Base-by-base conservation (phyloP, 192 early-diverging fungal genomes). In the Backusella parvicylindrica region DNA sequence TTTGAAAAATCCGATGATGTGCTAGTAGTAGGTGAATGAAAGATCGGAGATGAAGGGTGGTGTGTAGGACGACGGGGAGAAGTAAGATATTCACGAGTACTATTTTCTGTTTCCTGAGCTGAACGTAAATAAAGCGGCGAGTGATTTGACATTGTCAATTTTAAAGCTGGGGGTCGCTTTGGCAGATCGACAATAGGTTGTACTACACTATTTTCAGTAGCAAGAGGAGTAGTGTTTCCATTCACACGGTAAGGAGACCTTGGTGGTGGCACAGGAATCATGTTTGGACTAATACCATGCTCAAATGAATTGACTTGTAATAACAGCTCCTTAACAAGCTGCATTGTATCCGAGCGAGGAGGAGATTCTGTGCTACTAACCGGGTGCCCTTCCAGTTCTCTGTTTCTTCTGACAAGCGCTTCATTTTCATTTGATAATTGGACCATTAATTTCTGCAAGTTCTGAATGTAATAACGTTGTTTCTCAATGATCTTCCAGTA, bases 401-500 rank as follows among this genome's bases (percentile, higher is more conserved):
- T 40, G 15, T 70, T 70, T 43, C 21, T 70, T 47, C 47, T 41
- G 15, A 30, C 6, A n/a, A 86, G 69, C 12, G 79, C 73, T 63
- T 87, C 86, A 38, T 83, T 73, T 31, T 84, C 84, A 12, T 80
- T 56, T 0, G 75, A 66, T 23, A 87, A 26, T 37, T 81, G 76
- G 28, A 79, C 50, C 16, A 83, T 68, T 26, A 87, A 83, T 73
- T 90, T 92, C 85, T 95, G 93, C 71, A 98, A 84, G 64, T 92
- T 92, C 64, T 94, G 91, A 71, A 98, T 96, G 47, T 95, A 92
- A 38, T 83, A 79, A 60, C 92, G 85, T 84, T 98, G 96, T 71
- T 92, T 91, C 78, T 96, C 95, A 70, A 96, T 93, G 71, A 96
- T 91, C 81, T 92, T 94, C 93, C 95, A 96, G 28, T 96, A 89